phyloP scores from a whole-genome alignment of 768 basidiomycete species.

The Mrakia hoshinonis region DNA sequence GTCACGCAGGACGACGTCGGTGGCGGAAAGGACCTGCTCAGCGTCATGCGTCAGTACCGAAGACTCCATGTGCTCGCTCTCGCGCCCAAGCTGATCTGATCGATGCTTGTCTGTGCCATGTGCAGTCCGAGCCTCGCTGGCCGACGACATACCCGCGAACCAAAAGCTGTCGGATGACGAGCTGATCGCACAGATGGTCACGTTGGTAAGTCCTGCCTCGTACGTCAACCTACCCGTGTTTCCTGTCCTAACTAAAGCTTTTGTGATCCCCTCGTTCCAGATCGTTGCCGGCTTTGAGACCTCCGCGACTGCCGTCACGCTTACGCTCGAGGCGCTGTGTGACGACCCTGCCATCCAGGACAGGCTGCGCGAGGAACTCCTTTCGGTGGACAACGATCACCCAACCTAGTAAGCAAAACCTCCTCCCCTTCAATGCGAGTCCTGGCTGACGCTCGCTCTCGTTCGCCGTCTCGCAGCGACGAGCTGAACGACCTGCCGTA shows the following conservation, averaged over 20 bases:
- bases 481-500: slow-evolving; percentile 21
- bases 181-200: slow-evolving; percentile 74
- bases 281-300: slow-evolving; percentile 44
- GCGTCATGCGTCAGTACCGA: slow-evolving; percentile 52
- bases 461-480: too few relatives aligned
- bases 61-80: background rate
- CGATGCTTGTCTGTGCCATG: too few relatives aligned
- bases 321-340: slow-evolving; percentile 70
- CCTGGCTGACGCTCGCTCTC: background rate
- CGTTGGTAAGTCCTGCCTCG: slow-evolving; percentile 78
- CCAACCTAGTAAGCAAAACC: slow-evolving; percentile 38
- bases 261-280: too few relatives aligned
- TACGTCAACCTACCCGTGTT: slow-evolving; percentile 28
- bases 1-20: slow-evolving; percentile 47
- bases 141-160: slow-evolving; percentile 46
- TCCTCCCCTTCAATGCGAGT: background rate
- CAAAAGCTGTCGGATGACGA: slow-evolving; percentile 80
- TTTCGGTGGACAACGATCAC: slow-evolving; percentile 43
- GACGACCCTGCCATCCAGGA: slow-evolving; percentile 58
- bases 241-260: background rate
- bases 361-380: slow-evolving; percentile 60
- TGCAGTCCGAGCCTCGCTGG: slow-evolving; percentile 72
- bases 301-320: slow-evolving; percentile 77
- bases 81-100: too few relatives aligned
- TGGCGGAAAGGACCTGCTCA: slow-evolving; percentile 66